A percentile compares a stretch with the other conserved stretches of the same genome.
Conservation (phyloP, 495 filamentous ascomycete genomes). For the Penicillium salamii region DNA sequence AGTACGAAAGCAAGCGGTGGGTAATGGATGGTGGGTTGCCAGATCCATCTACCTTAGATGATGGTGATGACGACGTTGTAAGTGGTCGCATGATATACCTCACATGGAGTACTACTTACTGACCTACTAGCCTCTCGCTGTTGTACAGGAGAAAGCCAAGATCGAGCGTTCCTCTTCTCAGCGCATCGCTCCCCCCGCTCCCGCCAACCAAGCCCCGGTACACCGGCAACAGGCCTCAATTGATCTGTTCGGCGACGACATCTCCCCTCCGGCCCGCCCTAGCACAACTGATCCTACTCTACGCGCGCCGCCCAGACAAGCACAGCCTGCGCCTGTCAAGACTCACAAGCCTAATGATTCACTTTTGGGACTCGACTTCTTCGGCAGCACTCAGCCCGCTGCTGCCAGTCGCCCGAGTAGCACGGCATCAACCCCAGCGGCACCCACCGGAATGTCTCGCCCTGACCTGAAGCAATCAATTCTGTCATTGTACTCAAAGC, state of each 20-base stretch:
- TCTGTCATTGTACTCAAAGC: slow-evolving; percentile 87
- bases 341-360: slow-evolving; percentile 75
- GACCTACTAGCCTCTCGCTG: slow-evolving; percentile 59
- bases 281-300: slow-evolving; percentile 62
- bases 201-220: slow-evolving; percentile 43
- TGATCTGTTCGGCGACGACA: slow-evolving; percentile 63
- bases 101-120: slow-evolving; percentile 10
- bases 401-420: slow-evolving; percentile 68
- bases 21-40: slow-evolving; percentile 96
- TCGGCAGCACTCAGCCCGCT: slow-evolving; percentile 66
- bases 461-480: slow-evolving; percentile 98
- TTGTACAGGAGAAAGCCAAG: slow-evolving; percentile 71
- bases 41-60: slow-evolving; percentile 81
- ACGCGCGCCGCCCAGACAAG: slow-evolving; percentile 53
- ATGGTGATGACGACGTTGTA: slow-evolving; percentile 77
- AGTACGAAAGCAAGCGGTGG: slow-evolving; percentile 98
- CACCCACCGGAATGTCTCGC: slow-evolving; percentile 63
- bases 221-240: slow-evolving; percentile 46
- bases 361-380: slow-evolving; percentile 88
- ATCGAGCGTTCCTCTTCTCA: slow-evolving; percentile 60
- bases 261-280: slow-evolving; percentile 60
- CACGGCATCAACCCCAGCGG: slow-evolving; percentile 58
- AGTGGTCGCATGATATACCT: slow-evolving; percentile 13
- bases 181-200: slow-evolving; percentile 34
- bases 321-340: slow-evolving; percentile 52